Conservation (phyloP, 352 stramenopile species). For the Thraustochytrium sp. region DNA sequence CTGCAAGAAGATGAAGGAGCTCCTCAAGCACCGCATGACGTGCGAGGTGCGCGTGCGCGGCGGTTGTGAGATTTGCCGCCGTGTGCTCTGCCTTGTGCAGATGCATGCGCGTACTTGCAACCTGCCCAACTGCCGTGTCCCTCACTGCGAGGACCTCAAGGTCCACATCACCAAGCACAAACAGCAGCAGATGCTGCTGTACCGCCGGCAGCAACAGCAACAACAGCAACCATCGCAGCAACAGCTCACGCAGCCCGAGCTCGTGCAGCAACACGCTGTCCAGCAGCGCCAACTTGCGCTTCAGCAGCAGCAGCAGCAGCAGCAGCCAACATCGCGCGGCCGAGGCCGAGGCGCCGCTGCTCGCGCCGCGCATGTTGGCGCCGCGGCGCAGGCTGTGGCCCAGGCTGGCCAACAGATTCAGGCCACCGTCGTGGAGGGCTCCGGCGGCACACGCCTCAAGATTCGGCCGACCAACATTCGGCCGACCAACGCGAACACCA, state of each 20-base stretch:
- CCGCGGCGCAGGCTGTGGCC: background rate
- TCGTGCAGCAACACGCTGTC: background rate
- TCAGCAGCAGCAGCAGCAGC: background rate
- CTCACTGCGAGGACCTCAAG: conserved; percentile 89
- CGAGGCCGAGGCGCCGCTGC: background rate
- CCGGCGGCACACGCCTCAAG: conserved; percentile 19
- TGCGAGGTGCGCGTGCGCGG: conserved; percentile 84
- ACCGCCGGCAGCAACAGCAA: background rate
- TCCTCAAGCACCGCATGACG: conserved; percentile 86
- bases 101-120: conserved; percentile 92
- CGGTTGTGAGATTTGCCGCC: conserved; percentile 90
- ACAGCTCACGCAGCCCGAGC: conserved; percentile 50
- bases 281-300: background rate
- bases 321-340: background rate
- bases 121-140: conserved; percentile 75
- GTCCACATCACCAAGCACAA: conserved; percentile 86
- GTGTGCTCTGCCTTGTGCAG: conserved; percentile 92
- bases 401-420: conserved; percentile 28
- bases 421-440: conserved; percentile 29
- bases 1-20: conserved; percentile 96
- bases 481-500: background rate
- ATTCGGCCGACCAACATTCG: conserved; percentile 5
- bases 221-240: conserved; percentile 50
- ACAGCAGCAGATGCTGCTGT: conserved; percentile 91
- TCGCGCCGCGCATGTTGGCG: background rate